A percentile compares a stretch with the other conserved stretches of the same genome.
phyloP scores from a whole-genome alignment of 371 early-diverging fungal species.

The Rhizomucor pusillus region DNA sequence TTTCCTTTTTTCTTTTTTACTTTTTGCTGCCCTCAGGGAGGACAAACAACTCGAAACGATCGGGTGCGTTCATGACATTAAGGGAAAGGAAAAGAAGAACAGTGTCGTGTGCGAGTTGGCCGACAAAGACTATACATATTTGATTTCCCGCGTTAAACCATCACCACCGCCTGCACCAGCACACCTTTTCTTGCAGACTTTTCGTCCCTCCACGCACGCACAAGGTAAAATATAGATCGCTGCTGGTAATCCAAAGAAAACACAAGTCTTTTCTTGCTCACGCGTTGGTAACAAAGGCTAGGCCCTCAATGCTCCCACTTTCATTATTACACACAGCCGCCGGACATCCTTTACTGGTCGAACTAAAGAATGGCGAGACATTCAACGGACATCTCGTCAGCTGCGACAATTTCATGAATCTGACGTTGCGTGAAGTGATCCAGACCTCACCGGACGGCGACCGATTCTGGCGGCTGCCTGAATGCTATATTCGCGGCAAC shows the following conservation, averaged over 20 bases:
- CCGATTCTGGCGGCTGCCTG: slow-evolving; percentile 88
- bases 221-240: too few species aligned
- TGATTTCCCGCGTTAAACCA: too few species aligned
- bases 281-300: too few species aligned
- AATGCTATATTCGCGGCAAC: slow-evolving; percentile 91
- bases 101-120: too few species aligned
- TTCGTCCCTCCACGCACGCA: too few species aligned
- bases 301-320: slow-evolving; percentile 82
- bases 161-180: too few species aligned
- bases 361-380: slow-evolving; percentile 97
- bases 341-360: slow-evolving; percentile 95
- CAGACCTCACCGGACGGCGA: slow-evolving; percentile 93
- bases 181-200: too few species aligned
- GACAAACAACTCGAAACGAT: slow-evolving; percentile 86
- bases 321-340: slow-evolving; percentile 86
- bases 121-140: too few species aligned
- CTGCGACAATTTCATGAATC: slow-evolving; percentile 98
- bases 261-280: too few species aligned
- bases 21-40: slow-evolving; percentile 89
- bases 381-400: slow-evolving; percentile 96
- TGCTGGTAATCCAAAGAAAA: too few species aligned
- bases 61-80: slow-evolving; percentile 85
- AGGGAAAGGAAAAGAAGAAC: neutral
- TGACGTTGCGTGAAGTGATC: slow-evolving; percentile 93
- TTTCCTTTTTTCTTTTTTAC: slow-evolving; percentile 35